Evolutionary conservation across 2,329 filamentous ascomycete species (phyloP).

Genomic region (Coleophoma cylindrospora): DNA sequence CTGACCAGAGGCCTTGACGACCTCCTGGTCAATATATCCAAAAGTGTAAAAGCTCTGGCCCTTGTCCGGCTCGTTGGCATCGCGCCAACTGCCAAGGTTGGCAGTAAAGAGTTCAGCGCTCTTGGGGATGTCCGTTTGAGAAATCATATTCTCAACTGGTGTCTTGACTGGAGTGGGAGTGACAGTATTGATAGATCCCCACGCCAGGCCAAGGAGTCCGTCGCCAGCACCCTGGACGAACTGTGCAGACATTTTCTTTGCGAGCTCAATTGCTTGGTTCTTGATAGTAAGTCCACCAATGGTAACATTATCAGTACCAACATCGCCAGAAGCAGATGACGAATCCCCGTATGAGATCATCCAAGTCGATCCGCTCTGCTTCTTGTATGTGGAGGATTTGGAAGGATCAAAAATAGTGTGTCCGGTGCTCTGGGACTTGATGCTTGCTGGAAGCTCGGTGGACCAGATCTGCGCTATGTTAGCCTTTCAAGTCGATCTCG

Average conservation of each 20-base stretch:
- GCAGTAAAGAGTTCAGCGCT: conserved; percentile 50
- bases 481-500: conserved; percentile 2
- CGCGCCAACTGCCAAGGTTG: conserved; percentile 49
- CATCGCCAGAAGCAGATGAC: conserved; percentile 59
- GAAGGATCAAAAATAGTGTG: conserved; percentile 55
- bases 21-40: conserved; percentile 63
- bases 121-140: conserved; percentile 44
- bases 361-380: conserved; percentile 46
- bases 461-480: conserved; percentile 44
- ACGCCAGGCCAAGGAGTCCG: conserved; percentile 64
- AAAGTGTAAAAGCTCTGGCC: conserved; percentile 65
- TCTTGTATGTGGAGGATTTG: conserved; percentile 57
- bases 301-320: conserved; percentile 57
- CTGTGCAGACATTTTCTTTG: conserved; percentile 50
- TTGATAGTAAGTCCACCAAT: conserved; percentile 58
- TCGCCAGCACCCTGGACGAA: conserved; percentile 54
- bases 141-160: conserved; percentile 66
- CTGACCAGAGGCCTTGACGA: conserved; percentile 46
- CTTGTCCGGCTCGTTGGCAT: conserved; percentile 34
- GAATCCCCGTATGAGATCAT: conserved; percentile 64
- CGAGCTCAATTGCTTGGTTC: conserved; percentile 60
- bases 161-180: conserved; percentile 49
- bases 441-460: conserved; percentile 36
- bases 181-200: conserved; percentile 59
- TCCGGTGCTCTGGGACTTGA: conserved; percentile 26